Conservation (phyloP, 768 basidiomycete species). For the Lentinula aciculospora region DNA sequence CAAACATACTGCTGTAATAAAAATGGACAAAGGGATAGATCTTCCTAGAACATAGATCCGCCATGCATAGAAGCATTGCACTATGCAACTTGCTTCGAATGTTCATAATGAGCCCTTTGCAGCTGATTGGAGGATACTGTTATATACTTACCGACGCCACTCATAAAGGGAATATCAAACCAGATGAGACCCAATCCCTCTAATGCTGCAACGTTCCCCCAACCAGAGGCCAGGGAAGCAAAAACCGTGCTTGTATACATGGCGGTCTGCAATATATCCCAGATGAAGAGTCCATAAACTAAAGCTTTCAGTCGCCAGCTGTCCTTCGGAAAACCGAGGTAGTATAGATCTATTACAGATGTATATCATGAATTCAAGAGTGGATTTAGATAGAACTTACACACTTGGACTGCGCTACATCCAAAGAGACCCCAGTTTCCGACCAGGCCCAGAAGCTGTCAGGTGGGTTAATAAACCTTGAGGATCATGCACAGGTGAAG, state of each 20-base stretch:
- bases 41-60: neutral
- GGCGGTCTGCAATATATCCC: neutral
- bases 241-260: neutral
- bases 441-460: neutral
- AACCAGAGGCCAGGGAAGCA: neutral
- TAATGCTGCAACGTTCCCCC: neutral
- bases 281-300: neutral
- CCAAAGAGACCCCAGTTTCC: conserved; percentile 5
- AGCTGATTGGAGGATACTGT: neutral
- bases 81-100: neutral
- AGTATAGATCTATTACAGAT: neutral
- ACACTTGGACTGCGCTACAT: neutral
- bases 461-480: neutral
- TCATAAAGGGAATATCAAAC: conserved; percentile 1
- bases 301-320: neutral
- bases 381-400: neutral
- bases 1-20: neutral
- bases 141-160: neutral
- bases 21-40: neutral
- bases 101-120: neutral
- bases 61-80: conserved; percentile 4
- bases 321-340: neutral
- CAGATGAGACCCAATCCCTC: neutral
- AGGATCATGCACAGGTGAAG: neutral
- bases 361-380: neutral